phyloP scores from a whole-genome alignment of 305 asterid genomes.

The Rubia tinctorum region DNA sequence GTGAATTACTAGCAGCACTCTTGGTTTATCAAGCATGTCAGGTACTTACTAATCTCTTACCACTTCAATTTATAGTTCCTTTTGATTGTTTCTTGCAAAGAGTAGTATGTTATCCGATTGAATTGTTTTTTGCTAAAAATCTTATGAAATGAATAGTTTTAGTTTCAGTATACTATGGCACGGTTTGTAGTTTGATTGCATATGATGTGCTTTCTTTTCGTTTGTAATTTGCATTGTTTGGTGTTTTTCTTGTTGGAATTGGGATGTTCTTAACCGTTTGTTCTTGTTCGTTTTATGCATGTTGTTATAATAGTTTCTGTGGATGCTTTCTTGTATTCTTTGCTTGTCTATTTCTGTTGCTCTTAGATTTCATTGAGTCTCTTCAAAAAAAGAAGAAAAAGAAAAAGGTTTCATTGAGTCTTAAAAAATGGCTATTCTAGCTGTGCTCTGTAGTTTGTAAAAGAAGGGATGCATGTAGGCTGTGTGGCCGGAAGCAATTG shows the following conservation, averaged over 20 bases:
- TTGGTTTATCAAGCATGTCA: conserved; percentile 20
- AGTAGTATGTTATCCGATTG: neutral
- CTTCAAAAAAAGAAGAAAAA: too few relatives aligned
- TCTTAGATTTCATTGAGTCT: neutral
- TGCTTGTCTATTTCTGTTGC: neutral
- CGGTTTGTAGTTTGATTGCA: neutral
- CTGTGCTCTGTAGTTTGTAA: neutral
- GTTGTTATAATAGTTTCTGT: neutral
- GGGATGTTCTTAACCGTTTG: neutral
- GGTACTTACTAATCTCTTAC: conserved; percentile 17
- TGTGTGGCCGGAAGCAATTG: neutral
- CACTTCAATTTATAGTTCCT: neutral
- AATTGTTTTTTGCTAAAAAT: neutral
- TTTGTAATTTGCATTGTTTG: neutral
- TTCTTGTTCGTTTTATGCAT: neutral
- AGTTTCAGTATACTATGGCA: conserved; percentile 1
- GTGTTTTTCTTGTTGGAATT: neutral
- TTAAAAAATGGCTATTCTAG: neutral
- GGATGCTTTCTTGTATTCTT: neutral
- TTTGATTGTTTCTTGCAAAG: neutral
- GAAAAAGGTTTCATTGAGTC: neutral
- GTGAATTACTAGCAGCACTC: neutral
- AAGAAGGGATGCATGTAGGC: neutral
- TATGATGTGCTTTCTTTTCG: neutral
- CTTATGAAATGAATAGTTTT: neutral